A percentile compares a stretch with the other conserved stretches of the same genome.
Conservation (phyloP, 805 yeast species). For the Torulaspora delbrueckii region DNA sequence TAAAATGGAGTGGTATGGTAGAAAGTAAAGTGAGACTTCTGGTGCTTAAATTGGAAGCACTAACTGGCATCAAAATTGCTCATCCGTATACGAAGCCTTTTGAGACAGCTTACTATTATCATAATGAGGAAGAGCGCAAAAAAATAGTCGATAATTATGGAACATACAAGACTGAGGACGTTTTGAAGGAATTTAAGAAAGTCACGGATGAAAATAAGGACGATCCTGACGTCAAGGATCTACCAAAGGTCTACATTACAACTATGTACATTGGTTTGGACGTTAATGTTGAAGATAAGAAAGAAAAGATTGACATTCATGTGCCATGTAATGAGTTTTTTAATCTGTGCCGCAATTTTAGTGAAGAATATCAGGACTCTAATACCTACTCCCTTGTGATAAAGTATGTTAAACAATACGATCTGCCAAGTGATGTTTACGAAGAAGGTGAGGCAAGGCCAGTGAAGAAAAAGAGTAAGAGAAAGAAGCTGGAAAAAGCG, state of each 20-base stretch:
- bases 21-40: slow-evolving; percentile 80
- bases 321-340: slow-evolving; percentile 88
- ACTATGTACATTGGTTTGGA: slow-evolving; percentile 78
- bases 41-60: slow-evolving; percentile 76
- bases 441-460: slow-evolving; percentile 78
- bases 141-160: slow-evolving; percentile 61
- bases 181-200: slow-evolving; percentile 28
- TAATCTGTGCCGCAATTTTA: slow-evolving; percentile 71
- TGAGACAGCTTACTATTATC: slow-evolving; percentile 47
- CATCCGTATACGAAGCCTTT: slow-evolving; percentile 87
- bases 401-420: slow-evolving; percentile 69
- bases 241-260: slow-evolving; percentile 52
- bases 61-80: slow-evolving; percentile 71
- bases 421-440: slow-evolving; percentile 80
- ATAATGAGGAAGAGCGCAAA: slow-evolving; percentile 50
- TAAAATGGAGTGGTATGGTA: slow-evolving; percentile 88
- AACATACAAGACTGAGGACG: slow-evolving; percentile 47
- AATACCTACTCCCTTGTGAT: slow-evolving; percentile 53
- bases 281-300: slow-evolving; percentile 44
- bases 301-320: slow-evolving; percentile 72
- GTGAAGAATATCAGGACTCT: slow-evolving; percentile 55
- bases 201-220: slow-evolving; percentile 37
- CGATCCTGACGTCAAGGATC: slow-evolving; percentile 28
- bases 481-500: slow-evolving; percentile 39
- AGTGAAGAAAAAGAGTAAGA: slow-evolving; percentile 48